Evolutionary conservation across 805 yeast genomes (phyloP).

Genomic region (Candida sonorensis): DNA sequence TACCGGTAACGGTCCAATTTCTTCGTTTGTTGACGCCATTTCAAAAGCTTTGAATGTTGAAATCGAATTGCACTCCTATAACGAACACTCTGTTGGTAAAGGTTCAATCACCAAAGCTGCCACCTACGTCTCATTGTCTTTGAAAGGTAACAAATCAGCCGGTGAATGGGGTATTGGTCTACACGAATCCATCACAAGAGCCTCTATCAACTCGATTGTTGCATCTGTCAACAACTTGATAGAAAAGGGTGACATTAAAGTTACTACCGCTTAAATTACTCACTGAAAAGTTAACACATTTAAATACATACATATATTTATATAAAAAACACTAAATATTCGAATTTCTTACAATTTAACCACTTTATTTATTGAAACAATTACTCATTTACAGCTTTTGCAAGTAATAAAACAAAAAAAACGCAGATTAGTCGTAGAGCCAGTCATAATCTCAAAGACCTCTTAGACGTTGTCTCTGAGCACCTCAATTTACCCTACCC

Average conservation of each 20-base stretch:
- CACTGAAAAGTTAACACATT: slow-evolving; percentile 1
- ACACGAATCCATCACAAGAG: slow-evolving; percentile 82
- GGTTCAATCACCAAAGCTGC: slow-evolving; percentile 72
- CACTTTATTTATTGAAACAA: too few relatives aligned
- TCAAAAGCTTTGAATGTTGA: slow-evolving; percentile 42
- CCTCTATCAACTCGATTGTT: slow-evolving; percentile 65
- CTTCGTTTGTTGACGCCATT: slow-evolving; percentile 63
- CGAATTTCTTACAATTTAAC: too few relatives aligned
- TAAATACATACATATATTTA: not conserved
- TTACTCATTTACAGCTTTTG: too few relatives aligned
- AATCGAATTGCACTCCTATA: slow-evolving; percentile 59
- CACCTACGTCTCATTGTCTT: slow-evolving; percentile 43
- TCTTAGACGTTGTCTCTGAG: too few relatives aligned
- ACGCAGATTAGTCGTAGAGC: too few relatives aligned
- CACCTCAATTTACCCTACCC: too few relatives aligned
- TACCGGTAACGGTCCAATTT: slow-evolving; percentile 73
- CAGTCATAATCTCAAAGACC: too few relatives aligned
- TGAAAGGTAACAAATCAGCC: slow-evolving; percentile 14
- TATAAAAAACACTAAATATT: too few relatives aligned
- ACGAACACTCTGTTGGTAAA: slow-evolving; percentile 67
- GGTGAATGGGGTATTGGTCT: slow-evolving; percentile 87
- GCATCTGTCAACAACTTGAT: slow-evolving; percentile 52
- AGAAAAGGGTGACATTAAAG: slow-evolving; percentile 10
- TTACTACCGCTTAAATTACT: slow-evolving; percentile 4
- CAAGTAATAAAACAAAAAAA: too few relatives aligned